A percentile compares a stretch with the other conserved stretches of the same genome.
phyloP scores from a whole-genome alignment of 2,329 filamentous ascomycete genomes.

The Byssothecium circinans region DNA sequence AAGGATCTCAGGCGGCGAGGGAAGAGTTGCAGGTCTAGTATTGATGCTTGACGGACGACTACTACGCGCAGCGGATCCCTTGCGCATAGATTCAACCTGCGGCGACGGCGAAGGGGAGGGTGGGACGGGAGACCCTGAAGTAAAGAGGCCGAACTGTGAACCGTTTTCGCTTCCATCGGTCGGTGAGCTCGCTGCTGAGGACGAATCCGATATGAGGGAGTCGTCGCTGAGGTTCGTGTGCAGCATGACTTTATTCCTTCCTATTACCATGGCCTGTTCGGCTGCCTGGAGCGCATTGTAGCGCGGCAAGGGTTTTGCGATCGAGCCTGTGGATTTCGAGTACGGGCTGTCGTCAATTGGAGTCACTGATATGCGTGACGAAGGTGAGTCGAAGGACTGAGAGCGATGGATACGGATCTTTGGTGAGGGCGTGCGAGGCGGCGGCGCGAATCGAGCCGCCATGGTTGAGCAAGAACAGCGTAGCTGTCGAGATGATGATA shows the following conservation, averaged over 20 bases:
- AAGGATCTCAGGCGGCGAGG: too few species aligned
- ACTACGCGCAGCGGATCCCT: too few species aligned
- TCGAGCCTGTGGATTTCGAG: conserved; percentile 39
- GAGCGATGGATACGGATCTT: conserved; percentile 41
- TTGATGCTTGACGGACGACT: conserved; percentile 1
- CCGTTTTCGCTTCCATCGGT: conserved; percentile 14
- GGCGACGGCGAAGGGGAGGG: conserved; percentile 7
- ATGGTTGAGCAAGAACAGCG: too few species aligned
- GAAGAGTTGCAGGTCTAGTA: conserved; percentile 1
- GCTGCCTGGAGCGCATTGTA: conserved; percentile 26
- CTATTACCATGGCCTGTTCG: conserved; percentile 16
- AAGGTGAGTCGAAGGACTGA: conserved; percentile 40
- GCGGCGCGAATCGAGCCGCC: conserved; percentile 14
- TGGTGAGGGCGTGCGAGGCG: conserved; percentile 38
- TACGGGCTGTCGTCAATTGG: conserved; percentile 38
- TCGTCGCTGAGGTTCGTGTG: conserved; percentile 40
- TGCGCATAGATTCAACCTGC: not conserved
- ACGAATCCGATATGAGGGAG: conserved; percentile 27
- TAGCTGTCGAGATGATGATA: too few species aligned
- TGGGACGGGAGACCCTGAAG: conserved; percentile 8
- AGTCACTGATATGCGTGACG: conserved; percentile 30
- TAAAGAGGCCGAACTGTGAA: conserved; percentile 12
- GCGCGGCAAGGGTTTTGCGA: conserved; percentile 19
- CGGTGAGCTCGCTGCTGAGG: conserved; percentile 29
- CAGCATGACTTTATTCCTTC: conserved; percentile 20